Conservation (phyloP, 805 yeast species). For the Teunomyces barrocoloradensis region DNA sequence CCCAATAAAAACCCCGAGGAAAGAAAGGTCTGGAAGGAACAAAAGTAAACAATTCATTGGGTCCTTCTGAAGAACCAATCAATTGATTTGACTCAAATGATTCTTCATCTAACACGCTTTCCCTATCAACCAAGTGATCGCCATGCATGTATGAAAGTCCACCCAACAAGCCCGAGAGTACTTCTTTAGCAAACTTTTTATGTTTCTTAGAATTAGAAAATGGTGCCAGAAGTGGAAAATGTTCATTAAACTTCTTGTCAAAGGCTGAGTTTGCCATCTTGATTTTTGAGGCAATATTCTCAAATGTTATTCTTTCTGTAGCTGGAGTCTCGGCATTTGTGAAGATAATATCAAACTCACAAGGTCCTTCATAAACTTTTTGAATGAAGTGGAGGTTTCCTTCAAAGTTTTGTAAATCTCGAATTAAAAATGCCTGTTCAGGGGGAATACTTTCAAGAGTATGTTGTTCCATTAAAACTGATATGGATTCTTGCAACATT, state of each 20-base stretch:
- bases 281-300: constrained; percentile 36
- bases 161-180: constrained; percentile 80
- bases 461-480: constrained; percentile 34
- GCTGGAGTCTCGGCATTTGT: constrained; percentile 43
- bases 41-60: constrained; percentile 70
- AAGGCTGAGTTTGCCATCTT: constrained; percentile 34
- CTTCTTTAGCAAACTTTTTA: constrained; percentile 65
- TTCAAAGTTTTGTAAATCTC: constrained; percentile 56
- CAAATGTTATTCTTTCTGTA: constrained; percentile 35
- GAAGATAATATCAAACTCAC: constrained; percentile 71
- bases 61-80: constrained; percentile 67
- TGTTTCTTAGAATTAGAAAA: constrained; percentile 44
- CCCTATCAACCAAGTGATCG: constrained; percentile 74
- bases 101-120: constrained; percentile 64
- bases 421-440: constrained; percentile 49
- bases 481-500: constrained; percentile 67
- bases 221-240: constrained; percentile 55
- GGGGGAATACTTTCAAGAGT: constrained; percentile 37
- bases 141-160: constrained; percentile 91
- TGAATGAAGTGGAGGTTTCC: constrained; percentile 84
- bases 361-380: constrained; percentile 67
- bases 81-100: constrained; percentile 55
- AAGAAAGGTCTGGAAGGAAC: constrained; percentile 93
- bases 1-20: constrained; percentile 98
- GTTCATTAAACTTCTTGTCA: constrained; percentile 49